Percentiles rank a stretch among this genome's conserved stretches.
phyloP scores from a whole-genome alignment of 169 alveolate species.

The Eimeria tenella region DNA sequence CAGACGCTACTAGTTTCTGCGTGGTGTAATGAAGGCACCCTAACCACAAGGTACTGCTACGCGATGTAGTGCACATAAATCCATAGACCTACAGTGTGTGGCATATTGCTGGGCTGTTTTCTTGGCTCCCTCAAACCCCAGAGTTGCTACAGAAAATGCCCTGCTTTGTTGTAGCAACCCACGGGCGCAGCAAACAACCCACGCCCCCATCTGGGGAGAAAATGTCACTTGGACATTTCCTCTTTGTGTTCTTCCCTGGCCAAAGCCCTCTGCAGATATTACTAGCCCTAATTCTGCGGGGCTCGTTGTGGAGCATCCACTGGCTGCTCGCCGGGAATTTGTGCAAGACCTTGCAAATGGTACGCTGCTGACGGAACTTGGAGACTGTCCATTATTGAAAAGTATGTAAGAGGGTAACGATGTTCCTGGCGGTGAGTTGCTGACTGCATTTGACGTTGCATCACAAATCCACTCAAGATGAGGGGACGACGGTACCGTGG shows the following conservation, averaged over 20 bases:
- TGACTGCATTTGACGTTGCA: not conserved
- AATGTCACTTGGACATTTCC: slow-evolving; percentile 64
- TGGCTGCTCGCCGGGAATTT: not conserved
- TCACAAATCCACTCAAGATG: slow-evolving; percentile 44
- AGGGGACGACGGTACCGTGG: slow-evolving; percentile 4
- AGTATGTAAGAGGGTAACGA: slow-evolving; percentile 11
- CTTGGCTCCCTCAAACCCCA: slow-evolving; percentile 66
- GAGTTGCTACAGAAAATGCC: slow-evolving; percentile 47
- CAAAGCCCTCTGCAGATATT: slow-evolving; percentile 52
- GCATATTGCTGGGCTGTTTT: slow-evolving; percentile 69
- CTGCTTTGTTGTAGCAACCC: slow-evolving; percentile 65
- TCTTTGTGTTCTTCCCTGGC: slow-evolving; percentile 26
- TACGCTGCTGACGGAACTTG: not conserved
- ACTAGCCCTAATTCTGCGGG: slow-evolving; percentile 59
- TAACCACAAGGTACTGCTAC: too few relatives aligned
- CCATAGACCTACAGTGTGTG: slow-evolving; percentile 26
- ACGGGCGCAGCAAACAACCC: slow-evolving; percentile 67
- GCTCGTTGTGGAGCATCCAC: slow-evolving; percentile 40
- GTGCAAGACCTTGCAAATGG: not conserved
- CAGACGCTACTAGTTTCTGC: too few relatives aligned
- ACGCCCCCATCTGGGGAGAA: slow-evolving; percentile 67
- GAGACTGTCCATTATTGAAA: slow-evolving; percentile 7
- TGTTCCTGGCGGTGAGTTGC: not conserved
- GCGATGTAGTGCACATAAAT: too few relatives aligned
- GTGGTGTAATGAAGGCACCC: too few relatives aligned